These are phyloP conservation scores for Megacollybia marginata DNA, from an alignment of 768 basidiomycete species.

Conservation along the genomic window DNA sequence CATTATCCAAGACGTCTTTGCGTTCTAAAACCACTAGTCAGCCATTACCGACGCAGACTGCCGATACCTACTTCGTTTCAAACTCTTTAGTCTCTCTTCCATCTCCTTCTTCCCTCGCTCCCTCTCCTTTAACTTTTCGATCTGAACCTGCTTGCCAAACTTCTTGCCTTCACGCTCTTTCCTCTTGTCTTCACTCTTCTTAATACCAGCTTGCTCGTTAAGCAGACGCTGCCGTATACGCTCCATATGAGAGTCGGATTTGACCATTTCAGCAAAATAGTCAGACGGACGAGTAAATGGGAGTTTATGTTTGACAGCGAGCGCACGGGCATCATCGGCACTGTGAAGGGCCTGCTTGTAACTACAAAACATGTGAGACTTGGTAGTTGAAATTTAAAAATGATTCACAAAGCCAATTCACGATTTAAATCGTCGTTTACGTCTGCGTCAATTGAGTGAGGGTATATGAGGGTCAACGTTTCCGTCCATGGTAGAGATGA, in stretches of 20 bases:
- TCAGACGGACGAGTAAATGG: constrained; percentile 89
- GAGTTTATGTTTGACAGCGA: constrained; percentile 73
- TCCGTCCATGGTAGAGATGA: constrained; percentile 79
- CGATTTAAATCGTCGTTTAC: constrained; percentile 87
- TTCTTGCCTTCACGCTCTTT: constrained; percentile 94
- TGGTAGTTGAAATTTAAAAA: background rate
- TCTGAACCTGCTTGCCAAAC: constrained; percentile 96
- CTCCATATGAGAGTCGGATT: constrained; percentile 96
- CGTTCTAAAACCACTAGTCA: constrained; percentile 47
- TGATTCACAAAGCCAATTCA: constrained; percentile 90
- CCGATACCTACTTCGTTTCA: constrained; percentile 75
- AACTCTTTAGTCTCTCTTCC: constrained; percentile 75
- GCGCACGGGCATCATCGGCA: constrained; percentile 64
- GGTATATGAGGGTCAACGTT: constrained; percentile 66
- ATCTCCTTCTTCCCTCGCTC: constrained; percentile 88
- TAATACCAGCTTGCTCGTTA: constrained; percentile 83
- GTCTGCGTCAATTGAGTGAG: constrained; percentile 66
- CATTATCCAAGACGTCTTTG: constrained; percentile 71
- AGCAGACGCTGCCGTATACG: constrained; percentile 85
- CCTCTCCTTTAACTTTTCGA: constrained; percentile 89
- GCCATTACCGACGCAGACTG: background rate
- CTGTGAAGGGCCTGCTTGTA: constrained; percentile 92
- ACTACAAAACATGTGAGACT: constrained; percentile 32
- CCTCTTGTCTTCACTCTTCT: constrained; percentile 86
- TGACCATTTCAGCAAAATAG: constrained; percentile 99